Percentiles rank a stretch among this genome's conserved stretches.
These are phyloP conservation scores for Sugiyamaella valdiviana DNA, from an alignment of 805 yeast species.

Conservation along the genomic window DNA sequence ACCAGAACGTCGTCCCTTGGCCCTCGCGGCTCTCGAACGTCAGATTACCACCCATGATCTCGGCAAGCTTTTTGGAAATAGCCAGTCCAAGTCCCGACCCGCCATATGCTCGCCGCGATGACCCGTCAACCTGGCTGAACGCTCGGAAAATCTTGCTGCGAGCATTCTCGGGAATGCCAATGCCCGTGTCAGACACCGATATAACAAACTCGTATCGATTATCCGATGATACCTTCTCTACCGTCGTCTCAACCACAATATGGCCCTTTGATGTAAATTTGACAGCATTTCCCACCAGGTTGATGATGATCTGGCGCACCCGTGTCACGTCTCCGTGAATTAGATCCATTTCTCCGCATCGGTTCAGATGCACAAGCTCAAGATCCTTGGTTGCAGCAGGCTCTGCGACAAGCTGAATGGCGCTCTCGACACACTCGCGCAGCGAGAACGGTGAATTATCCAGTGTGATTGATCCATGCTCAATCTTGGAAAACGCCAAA, in stretches of 20 bases:
- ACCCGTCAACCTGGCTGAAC: slow-evolving; percentile 52
- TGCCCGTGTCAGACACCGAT: slow-evolving; percentile 46
- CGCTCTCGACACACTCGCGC: slow-evolving; percentile 42
- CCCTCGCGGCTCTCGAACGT: slow-evolving; percentile 43
- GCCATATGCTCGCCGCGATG: slow-evolving; percentile 45
- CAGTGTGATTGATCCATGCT: slow-evolving; percentile 46
- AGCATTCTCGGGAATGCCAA: slow-evolving; percentile 45
- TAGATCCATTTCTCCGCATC: slow-evolving; percentile 35
- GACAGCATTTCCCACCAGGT: slow-evolving; percentile 48
- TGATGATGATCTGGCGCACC: slow-evolving; percentile 46
- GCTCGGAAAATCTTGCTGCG: slow-evolving; percentile 45
- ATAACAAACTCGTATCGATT: slow-evolving; percentile 37
- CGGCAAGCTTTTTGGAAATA: slow-evolving; percentile 43
- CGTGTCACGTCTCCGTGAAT: slow-evolving; percentile 46
- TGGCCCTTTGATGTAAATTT: slow-evolving; percentile 44
- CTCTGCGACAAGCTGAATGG: slow-evolving; percentile 44
- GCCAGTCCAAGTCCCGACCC: slow-evolving; percentile 50
- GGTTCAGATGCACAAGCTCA: slow-evolving; percentile 41
- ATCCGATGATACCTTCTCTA: slow-evolving; percentile 30
- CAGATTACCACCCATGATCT: slow-evolving; percentile 44
- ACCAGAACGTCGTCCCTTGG: slow-evolving; percentile 42
- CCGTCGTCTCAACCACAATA: slow-evolving; percentile 33
- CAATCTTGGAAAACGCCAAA: slow-evolving; percentile 48
- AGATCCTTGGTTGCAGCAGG: slow-evolving; percentile 41
- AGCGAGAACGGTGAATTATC: slow-evolving; percentile 41